Evolutionary conservation across 176 grass and related monocot genomes (phyloP).

Genomic region (Rhynchospora breviuscula): DNA sequence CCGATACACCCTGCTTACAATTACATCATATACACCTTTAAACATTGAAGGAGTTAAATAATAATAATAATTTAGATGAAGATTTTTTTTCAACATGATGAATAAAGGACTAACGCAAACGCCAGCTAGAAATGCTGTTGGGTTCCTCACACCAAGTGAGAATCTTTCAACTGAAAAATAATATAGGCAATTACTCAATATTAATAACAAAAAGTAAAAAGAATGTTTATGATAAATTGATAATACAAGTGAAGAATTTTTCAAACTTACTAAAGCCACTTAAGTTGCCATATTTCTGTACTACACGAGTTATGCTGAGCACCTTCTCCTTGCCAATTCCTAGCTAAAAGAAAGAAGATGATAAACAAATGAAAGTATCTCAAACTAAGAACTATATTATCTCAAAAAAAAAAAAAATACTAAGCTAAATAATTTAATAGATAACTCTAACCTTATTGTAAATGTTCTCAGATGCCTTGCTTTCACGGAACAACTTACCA

Average conservation of each 20-base stretch:
- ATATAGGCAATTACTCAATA: neutral
- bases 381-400: neutral
- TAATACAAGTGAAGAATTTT: conserved; percentile 10
- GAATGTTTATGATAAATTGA: neutral
- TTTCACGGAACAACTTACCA: conserved; percentile 70
- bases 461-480: conserved; percentile 63
- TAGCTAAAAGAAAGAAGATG: conserved; percentile 46
- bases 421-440: neutral
- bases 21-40: conserved; percentile 22
- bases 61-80: neutral
- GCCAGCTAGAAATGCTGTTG: conserved; percentile 79
- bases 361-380: neutral
- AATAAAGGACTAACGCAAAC: conserved; percentile 50
- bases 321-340: conserved; percentile 76
- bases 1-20: conserved; percentile 59
- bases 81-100: conserved; percentile 1
- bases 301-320: conserved; percentile 34
- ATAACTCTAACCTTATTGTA: conserved; percentile 50
- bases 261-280: conserved; percentile 77
- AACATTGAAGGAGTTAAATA: conserved; percentile 7
- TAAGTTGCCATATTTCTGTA: conserved; percentile 79
- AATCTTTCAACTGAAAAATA: conserved; percentile 64
- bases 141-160: conserved; percentile 69
- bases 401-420: neutral
- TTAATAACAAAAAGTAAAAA: conserved; percentile 3